Evolutionary conservation across 2,329 filamentous ascomycete genomes (phyloP).

Genomic region (Colletotrichum viniferum): DNA sequence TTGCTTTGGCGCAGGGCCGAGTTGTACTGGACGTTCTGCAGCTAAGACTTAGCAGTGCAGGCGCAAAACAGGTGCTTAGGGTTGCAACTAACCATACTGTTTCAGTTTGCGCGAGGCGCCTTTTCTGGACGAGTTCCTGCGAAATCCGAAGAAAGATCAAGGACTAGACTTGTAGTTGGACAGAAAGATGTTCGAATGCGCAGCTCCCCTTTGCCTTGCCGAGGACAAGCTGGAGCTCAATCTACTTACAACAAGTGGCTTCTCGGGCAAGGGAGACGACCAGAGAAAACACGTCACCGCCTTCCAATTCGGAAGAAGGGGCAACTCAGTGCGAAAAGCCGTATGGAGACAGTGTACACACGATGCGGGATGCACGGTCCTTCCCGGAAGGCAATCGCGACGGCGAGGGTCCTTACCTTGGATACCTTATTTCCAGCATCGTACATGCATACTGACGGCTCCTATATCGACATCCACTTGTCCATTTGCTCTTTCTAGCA

Average conservation of each 20-base stretch:
- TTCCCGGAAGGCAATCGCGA: background rate
- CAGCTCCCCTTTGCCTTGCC: background rate
- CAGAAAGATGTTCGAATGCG: background rate
- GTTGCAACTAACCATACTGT: background rate
- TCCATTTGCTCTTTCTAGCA: background rate
- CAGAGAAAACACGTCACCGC: conserved; percentile 6
- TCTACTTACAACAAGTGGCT: conserved; percentile 7
- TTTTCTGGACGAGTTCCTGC: background rate
- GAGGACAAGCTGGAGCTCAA: conserved; percentile 5
- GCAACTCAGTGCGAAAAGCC: background rate
- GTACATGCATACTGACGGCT: no score
- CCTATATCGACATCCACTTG: background rate
- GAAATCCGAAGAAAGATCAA: background rate
- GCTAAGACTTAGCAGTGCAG: conserved; percentile 28
- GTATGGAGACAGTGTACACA: accelerated
- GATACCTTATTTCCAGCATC: background rate
- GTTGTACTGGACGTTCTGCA: conserved; percentile 83
- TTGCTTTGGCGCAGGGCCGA: conserved; percentile 85
- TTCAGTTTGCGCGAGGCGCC: background rate
- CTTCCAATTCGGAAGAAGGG: background rate
- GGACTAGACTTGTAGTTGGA: background rate
- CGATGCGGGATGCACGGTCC: background rate
- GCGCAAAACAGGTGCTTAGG: background rate
- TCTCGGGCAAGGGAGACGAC: background rate
- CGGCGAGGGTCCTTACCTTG: background rate